Percentiles rank a stretch among this genome's conserved stretches.
phyloP scores from a whole-genome alignment of 208 protist species.

The Spongospora subterranea region DNA sequence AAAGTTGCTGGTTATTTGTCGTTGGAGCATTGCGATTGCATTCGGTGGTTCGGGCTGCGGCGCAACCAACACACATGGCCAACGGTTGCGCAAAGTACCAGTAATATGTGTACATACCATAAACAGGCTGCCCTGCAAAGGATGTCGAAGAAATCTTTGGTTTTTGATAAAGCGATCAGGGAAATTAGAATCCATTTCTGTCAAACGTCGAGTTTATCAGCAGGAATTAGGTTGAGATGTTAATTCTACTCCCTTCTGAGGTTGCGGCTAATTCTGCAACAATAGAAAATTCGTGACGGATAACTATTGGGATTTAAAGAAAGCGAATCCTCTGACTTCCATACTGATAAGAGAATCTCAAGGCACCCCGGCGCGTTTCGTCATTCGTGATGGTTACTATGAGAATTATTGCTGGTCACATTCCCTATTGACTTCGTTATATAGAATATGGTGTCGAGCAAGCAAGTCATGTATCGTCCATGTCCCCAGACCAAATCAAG shows the following conservation, averaged over 20 bases:
- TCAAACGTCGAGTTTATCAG: background rate
- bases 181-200: conserved; percentile 34
- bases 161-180: background rate
- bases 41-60: too few relatives aligned
- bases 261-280: background rate
- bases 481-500: background rate
- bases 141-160: background rate
- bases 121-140: too few relatives aligned
- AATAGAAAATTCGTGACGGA: background rate
- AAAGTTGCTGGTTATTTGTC: too few relatives aligned
- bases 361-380: background rate
- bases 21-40: too few relatives aligned
- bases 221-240: background rate
- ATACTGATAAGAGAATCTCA: conserved; percentile 28
- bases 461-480: background rate
- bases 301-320: conserved; percentile 25
- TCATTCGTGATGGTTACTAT: background rate
- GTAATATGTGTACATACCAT: too few relatives aligned
- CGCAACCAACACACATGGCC: too few relatives aligned
- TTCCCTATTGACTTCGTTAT: background rate
- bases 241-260: background rate
- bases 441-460: background rate
- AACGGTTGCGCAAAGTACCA: too few relatives aligned
- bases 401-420: background rate
- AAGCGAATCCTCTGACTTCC: background rate